phyloP scores from a whole-genome alignment of 2,329 filamentous ascomycete genomes.

The Trichoderma breve region DNA sequence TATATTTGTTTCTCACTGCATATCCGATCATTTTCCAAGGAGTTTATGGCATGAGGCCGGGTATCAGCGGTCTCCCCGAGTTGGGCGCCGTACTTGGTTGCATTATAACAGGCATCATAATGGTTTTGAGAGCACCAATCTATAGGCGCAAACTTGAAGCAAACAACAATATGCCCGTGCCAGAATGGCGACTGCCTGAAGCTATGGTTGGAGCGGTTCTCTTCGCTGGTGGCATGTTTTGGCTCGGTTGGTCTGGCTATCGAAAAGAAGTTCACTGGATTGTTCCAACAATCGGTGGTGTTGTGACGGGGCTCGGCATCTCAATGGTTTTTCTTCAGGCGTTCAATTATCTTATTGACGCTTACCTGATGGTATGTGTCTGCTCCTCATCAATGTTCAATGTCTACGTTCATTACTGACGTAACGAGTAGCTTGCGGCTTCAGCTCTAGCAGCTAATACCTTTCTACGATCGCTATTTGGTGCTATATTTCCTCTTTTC shows the following conservation, averaged over 20 bases:
- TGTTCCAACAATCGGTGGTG: background rate
- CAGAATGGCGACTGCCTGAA: constrained; percentile 1
- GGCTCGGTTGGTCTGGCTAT: background rate
- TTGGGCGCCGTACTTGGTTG: background rate
- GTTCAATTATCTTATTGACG: background rate
- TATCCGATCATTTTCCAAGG: background rate
- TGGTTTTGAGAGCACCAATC: background rate
- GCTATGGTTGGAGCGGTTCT: constrained; percentile 1
- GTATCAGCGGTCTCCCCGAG: background rate
- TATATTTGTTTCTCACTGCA: background rate
- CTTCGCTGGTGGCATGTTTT: constrained; percentile 7
- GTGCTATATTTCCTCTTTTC: background rate
- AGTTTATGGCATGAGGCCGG: background rate
- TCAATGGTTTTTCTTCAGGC: constrained; percentile 2
- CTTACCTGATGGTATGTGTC: background rate
- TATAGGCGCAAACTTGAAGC: background rate
- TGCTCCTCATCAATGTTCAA: background rate
- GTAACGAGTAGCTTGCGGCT: background rate
- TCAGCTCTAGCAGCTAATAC: background rate
- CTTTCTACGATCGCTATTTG: background rate
- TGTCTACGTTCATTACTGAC: background rate
- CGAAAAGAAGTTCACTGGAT: constrained; percentile 3
- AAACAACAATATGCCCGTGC: background rate
- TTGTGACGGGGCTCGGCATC: background rate
- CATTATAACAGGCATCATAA: background rate